Base-by-base conservation (phyloP, 2,329 filamentous ascomycete species). In the Arthrobotrys sphaeroides region DNA sequence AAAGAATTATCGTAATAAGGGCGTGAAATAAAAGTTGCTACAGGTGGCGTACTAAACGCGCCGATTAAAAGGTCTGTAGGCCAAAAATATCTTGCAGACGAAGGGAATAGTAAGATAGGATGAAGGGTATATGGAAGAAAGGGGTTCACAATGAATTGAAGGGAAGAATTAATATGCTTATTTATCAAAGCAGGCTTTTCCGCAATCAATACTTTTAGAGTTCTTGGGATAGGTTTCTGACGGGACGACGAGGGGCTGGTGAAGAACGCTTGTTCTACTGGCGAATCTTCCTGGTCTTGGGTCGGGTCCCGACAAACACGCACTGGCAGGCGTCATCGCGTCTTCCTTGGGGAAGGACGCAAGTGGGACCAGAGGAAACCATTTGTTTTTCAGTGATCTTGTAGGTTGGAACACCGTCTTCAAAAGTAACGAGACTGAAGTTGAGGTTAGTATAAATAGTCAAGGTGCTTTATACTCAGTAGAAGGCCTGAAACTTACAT, bases 311-410 rank as follows among this genome's bases (percentile, higher is more conserved):
- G 22, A 74, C 57, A 55, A 74, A 74, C 22, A 43, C 43, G 62
- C 70, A 74, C 20, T 62, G 62, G 47, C 70, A 74, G 20, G 43
- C 38, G 26, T 74, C 70, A 22, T 61, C 36, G 9, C 45, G 42
- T 16, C 43, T 55, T 13, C 70, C 70, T 59, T 74, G 70, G 24
- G 70, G 70, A 18, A 74, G 70, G 38, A 55, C 43, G 31, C 70
- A 74, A 20, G 66, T 47, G 36, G 42, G 55, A 9, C 61, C 45
- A 3, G 62, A 38, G 13, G 55, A 45, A 3, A 74, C 70, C 70
- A 74, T 74, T 20, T 74, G 70, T 31, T 68, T 60, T 51, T 74
- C 70, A 26, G 62, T 74, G 28, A 74, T 74, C 18, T 64, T 68
- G 31, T 68, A 74, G 2, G 70, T 74, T 26, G 70, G 26, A 16